phyloP scores from a whole-genome alignment of 202 grass and related monocot genomes.

The Panicum virgatum region DNA sequence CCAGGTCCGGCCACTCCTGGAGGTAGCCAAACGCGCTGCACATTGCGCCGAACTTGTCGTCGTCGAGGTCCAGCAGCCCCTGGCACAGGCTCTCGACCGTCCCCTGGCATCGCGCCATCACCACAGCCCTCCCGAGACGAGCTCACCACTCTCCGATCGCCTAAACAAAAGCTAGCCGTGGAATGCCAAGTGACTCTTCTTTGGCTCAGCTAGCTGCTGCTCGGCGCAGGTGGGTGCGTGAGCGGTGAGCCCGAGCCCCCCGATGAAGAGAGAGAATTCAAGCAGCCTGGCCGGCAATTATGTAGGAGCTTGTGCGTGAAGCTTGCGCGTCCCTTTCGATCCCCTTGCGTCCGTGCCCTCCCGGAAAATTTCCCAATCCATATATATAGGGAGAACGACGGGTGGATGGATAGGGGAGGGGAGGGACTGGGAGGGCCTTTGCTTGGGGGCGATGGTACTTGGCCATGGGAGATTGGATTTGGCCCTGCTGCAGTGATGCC shows the following conservation, averaged over 20 bases:
- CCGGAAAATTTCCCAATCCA: constrained; percentile 46
- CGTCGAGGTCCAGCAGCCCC: constrained; percentile 50
- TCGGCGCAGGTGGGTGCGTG: constrained; percentile 9
- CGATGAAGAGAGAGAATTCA: not conserved
- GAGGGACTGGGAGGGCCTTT: too few relatives aligned
- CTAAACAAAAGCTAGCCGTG: too few relatives aligned
- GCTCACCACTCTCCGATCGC: not conserved
- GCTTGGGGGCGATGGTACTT: constrained; percentile 42
- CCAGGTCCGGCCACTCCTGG: constrained; percentile 74
- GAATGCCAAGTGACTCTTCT: not conserved
- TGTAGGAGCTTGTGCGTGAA: constrained; percentile 34
- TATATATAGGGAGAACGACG: constrained; percentile 55
- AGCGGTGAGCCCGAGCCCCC: not conserved
- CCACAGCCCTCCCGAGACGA: not conserved
- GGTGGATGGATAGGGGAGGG: constrained; percentile 36
- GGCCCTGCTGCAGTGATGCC: constrained; percentile 27
- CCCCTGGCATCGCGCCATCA: constrained; percentile 57
- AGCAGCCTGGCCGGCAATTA: constrained; percentile 17
- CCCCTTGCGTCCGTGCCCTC: constrained; percentile 15
- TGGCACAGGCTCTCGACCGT: constrained; percentile 50
- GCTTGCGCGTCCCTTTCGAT: constrained; percentile 51
- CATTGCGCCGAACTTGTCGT: constrained; percentile 49
- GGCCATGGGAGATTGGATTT: constrained; percentile 44
- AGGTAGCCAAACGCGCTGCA: constrained; percentile 53
- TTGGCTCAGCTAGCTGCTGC: constrained; percentile 1